Percentiles rank a stretch among this genome's conserved stretches.
These are phyloP conservation scores for Wakefieldia striispora DNA, from an alignment of 768 basidiomycete genomes.

Conservation along the genomic window DNA sequence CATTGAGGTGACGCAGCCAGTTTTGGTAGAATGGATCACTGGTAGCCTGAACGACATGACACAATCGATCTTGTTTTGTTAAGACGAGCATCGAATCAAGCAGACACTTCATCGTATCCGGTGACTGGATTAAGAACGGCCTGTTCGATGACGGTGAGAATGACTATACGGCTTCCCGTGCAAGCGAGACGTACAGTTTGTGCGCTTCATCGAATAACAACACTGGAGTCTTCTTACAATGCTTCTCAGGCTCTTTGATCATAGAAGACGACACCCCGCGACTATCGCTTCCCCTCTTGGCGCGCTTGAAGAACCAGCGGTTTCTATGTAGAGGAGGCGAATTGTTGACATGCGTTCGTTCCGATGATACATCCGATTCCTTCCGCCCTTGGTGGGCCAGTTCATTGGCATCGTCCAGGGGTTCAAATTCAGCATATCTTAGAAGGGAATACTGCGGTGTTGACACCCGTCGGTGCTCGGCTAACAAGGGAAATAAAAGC, in stretches of 20 bases:
- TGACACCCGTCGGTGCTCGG: not conserved
- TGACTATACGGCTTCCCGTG: not conserved
- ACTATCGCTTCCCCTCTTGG: constrained; percentile 26
- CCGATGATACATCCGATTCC: constrained; percentile 36
- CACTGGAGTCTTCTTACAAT: constrained; percentile 69
- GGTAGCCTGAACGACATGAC: constrained; percentile 79
- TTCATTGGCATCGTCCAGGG: constrained; percentile 31
- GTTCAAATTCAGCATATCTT: constrained; percentile 70
- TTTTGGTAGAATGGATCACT: constrained; percentile 86
- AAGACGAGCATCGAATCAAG: constrained; percentile 84
- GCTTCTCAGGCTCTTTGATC: constrained; percentile 35
- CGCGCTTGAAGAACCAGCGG: constrained; percentile 30
- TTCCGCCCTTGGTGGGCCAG: constrained; percentile 25
- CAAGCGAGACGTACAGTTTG: constrained; percentile 53
- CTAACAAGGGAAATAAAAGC: not conserved
- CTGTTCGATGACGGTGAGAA: constrained; percentile 34
- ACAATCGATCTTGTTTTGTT: constrained; percentile 84
- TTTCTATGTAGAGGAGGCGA: constrained; percentile 27
- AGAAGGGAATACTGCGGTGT: constrained; percentile 57
- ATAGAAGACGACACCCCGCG: constrained; percentile 30
- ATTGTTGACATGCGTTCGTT: constrained; percentile 41
- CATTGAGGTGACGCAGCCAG: constrained; percentile 75
- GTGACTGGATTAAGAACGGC: constrained; percentile 71
- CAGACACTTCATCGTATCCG: constrained; percentile 79
- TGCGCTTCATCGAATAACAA: constrained; percentile 88